Conservation (phyloP, 2,329 filamentous ascomycete genomes). For the Trichoderma sp. region DNA sequence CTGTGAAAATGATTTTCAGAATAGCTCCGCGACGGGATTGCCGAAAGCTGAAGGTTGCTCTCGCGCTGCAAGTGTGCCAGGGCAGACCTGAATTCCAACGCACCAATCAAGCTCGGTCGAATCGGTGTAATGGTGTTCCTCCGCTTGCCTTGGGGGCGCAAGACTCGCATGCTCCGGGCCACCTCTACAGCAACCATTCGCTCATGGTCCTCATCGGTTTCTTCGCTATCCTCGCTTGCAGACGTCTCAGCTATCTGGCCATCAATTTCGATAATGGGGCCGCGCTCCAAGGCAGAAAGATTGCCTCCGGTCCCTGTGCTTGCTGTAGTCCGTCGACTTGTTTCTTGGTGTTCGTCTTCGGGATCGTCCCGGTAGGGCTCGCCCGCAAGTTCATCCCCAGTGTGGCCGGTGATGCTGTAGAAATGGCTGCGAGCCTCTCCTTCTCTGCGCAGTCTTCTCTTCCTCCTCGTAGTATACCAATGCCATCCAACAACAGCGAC, state of each 20-base stretch:
- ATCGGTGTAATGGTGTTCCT: slow-evolving; percentile 81
- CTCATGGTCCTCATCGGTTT: slow-evolving; percentile 57
- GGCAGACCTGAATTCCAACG: slow-evolving; percentile 88
- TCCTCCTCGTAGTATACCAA: slow-evolving; percentile 72
- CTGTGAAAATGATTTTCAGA: slow-evolving; percentile 39
- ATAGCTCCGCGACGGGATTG: slow-evolving; percentile 65
- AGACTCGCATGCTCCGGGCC: slow-evolving; percentile 88
- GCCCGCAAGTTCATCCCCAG: slow-evolving; percentile 54
- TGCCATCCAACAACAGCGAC: slow-evolving; percentile 87
- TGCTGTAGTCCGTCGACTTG: slow-evolving; percentile 27
- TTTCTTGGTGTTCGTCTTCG: slow-evolving; percentile 34
- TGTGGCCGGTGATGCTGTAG: slow-evolving; percentile 55
- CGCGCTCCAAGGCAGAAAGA: slow-evolving; percentile 48
- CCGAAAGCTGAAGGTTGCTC: slow-evolving; percentile 70
- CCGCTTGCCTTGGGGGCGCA: slow-evolving; percentile 62
- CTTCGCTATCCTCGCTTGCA: slow-evolving; percentile 48
- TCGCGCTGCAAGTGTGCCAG: slow-evolving; percentile 84
- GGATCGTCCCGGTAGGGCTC: slow-evolving; percentile 67
- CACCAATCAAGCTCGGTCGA: slow-evolving; percentile 88
- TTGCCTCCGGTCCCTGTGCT: slow-evolving; percentile 36
- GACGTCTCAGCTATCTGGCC: slow-evolving; percentile 36
- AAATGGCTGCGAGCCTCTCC: slow-evolving; percentile 74
- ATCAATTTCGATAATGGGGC: slow-evolving; percentile 51
- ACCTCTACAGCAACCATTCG: slow-evolving; percentile 77
- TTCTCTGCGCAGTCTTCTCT: slow-evolving; percentile 62